Evolutionary conservation across 2,329 filamentous ascomycete species (phyloP), one percentile per base, ranked within the genome.

Genomic region (Aspergillus sp.): DNA sequence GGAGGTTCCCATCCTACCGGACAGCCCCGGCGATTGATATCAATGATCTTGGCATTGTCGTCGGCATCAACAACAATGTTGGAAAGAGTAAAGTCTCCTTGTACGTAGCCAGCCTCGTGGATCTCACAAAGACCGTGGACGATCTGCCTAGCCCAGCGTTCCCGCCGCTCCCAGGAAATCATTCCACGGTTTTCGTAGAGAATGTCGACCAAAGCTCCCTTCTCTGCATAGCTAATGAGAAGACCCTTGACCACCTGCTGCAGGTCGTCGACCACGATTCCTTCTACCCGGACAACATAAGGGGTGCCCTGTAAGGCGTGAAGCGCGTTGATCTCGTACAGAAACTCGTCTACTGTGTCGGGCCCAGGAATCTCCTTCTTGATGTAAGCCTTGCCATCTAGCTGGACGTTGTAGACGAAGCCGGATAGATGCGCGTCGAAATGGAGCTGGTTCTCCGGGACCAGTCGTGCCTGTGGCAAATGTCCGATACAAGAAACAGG

Each of bases 311-410:
- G 83, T 15, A 99, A 82, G 30, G 87, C 87, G 74, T 90, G 89
- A n/a, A 99, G 85, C 3, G 94, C 94, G 74, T 98, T 97, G 74
- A 97, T 91, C 78, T 99, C 95, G 75, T 99, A 99, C 2, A 98
- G 81, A 71, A 99, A 99, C 74, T 98, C 95, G 64, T 98, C 94
- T 19, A 98, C 89, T 0, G 91, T 95, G 70, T 98, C 94, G 2
- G 93, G 94, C 1, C 94, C 93, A 0, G 95, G 95, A 15, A 99
- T 98, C 72, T 99, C 95, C 75, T 99, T 99, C 77, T 98, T 98
- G 78, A 99, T 97, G 69, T 92, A 89, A 1, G 87, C 80, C 59
- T 84, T 80, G 9, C 85, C 87, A 60, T 85, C 81, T 38, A 92
- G 85, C 13, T 81, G 84, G 59, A 99, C 92, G 74, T 96, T 96